phyloP scores from a whole-genome alignment of 2,329 filamentous ascomycete species.

The Talaromyces albobiverticillius region DNA sequence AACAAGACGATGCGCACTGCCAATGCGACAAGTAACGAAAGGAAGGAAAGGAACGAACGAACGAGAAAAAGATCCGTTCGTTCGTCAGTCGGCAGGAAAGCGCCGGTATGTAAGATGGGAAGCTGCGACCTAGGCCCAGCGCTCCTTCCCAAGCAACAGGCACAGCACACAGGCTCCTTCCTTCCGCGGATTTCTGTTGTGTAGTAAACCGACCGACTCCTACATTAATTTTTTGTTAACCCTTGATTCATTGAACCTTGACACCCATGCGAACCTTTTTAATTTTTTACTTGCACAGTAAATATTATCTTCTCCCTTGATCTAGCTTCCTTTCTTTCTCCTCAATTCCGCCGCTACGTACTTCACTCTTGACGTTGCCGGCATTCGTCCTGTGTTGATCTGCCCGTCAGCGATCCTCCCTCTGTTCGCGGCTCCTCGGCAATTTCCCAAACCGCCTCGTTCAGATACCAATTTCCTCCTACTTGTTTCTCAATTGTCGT shows the following conservation, averaged over 20 bases:
- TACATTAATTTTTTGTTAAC: not conserved
- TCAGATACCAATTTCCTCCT: not conserved
- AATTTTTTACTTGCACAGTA: not conserved
- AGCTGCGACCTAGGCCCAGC: not conserved
- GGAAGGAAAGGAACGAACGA: not conserved
- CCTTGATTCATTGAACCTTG: not conserved
- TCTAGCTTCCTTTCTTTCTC: not conserved
- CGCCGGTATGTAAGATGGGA: not conserved
- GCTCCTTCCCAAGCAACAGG: not conserved
- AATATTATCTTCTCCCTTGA: not conserved
- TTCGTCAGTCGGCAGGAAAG: not conserved
- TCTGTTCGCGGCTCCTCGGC: conserved; percentile 13
- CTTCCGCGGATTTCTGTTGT: not conserved
- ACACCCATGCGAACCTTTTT: not conserved
- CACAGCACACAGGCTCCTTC: too few species aligned
- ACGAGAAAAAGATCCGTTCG: not conserved
- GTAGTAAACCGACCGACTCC: not conserved
- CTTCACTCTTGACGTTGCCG: conserved; percentile 3
- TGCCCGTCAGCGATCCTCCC: not conserved
- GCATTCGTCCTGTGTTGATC: not conserved
- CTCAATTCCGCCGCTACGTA: too few species aligned
- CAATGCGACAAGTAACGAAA: not conserved
- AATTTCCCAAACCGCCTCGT: not conserved
- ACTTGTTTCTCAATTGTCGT: not conserved
- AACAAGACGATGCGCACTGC: too few species aligned